Conservation (phyloP, 208 protist genomes). For the Trypanosoma mega region DNA sequence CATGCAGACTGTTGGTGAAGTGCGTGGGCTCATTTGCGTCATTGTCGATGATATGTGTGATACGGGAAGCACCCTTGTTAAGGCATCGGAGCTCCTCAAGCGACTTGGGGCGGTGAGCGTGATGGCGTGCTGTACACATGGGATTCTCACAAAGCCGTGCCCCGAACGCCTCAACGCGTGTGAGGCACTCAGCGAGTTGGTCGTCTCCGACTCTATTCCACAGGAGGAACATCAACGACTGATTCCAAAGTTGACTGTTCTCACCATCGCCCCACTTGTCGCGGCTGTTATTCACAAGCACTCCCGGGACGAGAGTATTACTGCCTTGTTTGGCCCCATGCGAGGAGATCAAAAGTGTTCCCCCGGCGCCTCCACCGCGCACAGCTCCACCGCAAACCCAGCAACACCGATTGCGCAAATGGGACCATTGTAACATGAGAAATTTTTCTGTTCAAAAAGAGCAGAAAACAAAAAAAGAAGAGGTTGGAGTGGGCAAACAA, state of each 20-base stretch:
- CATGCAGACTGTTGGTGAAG: conserved; percentile 94
- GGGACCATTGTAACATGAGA: too few relatives aligned
- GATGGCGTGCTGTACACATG: conserved; percentile 94
- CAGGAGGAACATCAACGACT: conserved; percentile 72
- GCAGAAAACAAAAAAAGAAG: conserved; percentile 1
- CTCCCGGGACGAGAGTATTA: conserved; percentile 66
- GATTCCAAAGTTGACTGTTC: conserved; percentile 85
- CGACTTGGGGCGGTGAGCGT: conserved; percentile 91
- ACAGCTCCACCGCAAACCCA: too few relatives aligned
- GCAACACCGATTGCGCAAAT: too few relatives aligned
- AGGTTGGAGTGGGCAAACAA: not conserved
- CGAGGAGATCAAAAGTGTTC: not conserved
- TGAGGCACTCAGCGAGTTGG: conserved; percentile 80
- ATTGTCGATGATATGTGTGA: conserved; percentile 98
- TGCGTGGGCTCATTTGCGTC: conserved; percentile 90
- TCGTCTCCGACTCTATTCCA: conserved; percentile 94
- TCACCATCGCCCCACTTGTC: conserved; percentile 89
- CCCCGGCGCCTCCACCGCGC: not conserved
- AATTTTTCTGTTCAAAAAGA: too few relatives aligned
- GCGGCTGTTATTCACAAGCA: conserved; percentile 78
- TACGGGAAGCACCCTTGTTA: conserved; percentile 93
- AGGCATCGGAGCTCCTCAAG: conserved; percentile 91
- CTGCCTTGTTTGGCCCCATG: conserved; percentile 49
- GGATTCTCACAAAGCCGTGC: conserved; percentile 89
- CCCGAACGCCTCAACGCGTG: conserved; percentile 86